Evolutionary conservation across 345 rosid species (phyloP).

Genomic region (Lenwebbia sp.): DNA sequence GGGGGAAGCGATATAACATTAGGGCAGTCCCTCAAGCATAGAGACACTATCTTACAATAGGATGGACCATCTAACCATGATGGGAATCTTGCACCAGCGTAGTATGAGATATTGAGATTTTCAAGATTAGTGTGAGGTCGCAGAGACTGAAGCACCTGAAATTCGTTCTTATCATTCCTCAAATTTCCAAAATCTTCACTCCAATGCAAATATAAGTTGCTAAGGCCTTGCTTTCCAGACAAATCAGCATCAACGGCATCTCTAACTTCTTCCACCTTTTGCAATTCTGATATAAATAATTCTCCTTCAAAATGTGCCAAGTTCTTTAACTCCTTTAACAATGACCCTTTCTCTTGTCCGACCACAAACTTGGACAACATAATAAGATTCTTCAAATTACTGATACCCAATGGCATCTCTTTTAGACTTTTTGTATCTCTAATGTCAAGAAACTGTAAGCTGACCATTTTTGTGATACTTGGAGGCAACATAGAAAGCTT

Average conservation of each 20-base stretch:
- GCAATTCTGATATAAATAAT: too few relatives aligned
- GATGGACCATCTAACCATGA: background rate
- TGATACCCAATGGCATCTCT: background rate
- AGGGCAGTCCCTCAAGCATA: background rate
- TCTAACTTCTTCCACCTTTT: too few relatives aligned
- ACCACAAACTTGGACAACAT: too few relatives aligned
- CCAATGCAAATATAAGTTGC: background rate
- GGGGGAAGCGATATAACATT: background rate
- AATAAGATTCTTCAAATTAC: too few relatives aligned
- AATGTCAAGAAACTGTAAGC: background rate
- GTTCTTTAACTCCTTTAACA: too few relatives aligned
- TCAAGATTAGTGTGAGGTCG: background rate
- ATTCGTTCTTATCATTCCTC: rapidly evolving
- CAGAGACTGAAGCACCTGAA: rapidly evolving
- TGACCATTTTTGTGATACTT: background rate
- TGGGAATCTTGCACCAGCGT: background rate
- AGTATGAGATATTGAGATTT: background rate
- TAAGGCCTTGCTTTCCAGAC: background rate
- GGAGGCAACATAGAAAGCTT: background rate
- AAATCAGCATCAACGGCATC: background rate
- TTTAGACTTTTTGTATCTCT: background rate
- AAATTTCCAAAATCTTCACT: background rate
- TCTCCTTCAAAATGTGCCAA: too few relatives aligned
- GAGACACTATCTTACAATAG: background rate
- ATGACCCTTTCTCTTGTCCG: too few relatives aligned